Conservation (phyloP, 1,139 yeast genomes). For the Magnusiomyces sp. region DNA sequence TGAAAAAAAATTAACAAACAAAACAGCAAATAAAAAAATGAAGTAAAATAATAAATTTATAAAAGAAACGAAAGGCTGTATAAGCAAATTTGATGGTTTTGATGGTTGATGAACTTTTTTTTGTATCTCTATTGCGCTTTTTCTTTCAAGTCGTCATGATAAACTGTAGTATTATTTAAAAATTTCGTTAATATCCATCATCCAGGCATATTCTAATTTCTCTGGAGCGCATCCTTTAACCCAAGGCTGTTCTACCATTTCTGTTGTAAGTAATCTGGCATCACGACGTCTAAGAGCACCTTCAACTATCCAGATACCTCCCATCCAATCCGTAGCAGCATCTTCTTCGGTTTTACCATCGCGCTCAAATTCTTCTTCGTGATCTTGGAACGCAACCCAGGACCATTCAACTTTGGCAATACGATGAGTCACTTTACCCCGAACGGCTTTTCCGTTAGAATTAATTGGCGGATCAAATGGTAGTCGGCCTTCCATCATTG, state of each 20-base stretch:
- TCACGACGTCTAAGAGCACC: constrained; percentile 47
- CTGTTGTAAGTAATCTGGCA: constrained; percentile 37
- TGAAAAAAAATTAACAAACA: no score
- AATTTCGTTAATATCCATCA: constrained; percentile 34
- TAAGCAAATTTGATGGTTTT: background rate
- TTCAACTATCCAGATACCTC: constrained; percentile 47
- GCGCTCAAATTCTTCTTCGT: background rate
- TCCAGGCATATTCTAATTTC: constrained; percentile 44
- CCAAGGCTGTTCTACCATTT: constrained; percentile 35
- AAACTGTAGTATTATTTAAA: constrained; percentile 12
- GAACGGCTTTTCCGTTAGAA: constrained; percentile 36
- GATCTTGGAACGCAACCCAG: constrained; percentile 41
- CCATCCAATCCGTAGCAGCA: constrained; percentile 27
- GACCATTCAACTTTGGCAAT: constrained; percentile 92
- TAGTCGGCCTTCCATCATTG: constrained; percentile 70
- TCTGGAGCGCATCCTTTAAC: constrained; percentile 16
- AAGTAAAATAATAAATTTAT: background rate
- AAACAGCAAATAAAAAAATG: background rate
- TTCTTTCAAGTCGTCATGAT: background rate
- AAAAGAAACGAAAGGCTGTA: background rate
- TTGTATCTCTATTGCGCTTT: no score
- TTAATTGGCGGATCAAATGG: constrained; percentile 63
- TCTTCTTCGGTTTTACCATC: constrained; percentile 16
- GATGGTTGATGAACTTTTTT: no score
- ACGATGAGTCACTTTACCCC: constrained; percentile 69